Evolutionary conservation across 331 rosid genomes (phyloP).

Genomic region (Pyracantha coccinea): DNA sequence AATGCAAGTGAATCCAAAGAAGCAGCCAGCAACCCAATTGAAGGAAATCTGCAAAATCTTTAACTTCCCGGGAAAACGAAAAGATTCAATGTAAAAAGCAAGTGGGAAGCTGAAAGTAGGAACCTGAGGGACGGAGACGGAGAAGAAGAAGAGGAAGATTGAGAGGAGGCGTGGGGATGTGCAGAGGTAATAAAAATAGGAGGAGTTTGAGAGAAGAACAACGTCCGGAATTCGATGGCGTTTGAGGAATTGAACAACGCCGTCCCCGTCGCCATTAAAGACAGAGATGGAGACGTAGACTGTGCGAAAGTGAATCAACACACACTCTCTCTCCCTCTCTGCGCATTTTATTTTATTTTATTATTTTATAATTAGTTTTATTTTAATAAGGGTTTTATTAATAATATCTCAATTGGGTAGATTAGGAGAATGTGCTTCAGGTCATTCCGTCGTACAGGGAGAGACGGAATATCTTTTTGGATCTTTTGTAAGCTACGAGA

Average conservation of each 20-base stretch:
- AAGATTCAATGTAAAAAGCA: not conserved
- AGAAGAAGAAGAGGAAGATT: not conserved
- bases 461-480: not conserved
- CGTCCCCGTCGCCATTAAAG: conserved; percentile 16
- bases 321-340: not conserved
- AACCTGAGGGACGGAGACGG: conserved; percentile 9
- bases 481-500: not conserved
- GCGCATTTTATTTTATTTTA: not conserved
- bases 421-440: not conserved
- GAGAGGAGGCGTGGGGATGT: not conserved
- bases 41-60: no score
- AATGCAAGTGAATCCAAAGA: not conserved
- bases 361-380: not conserved
- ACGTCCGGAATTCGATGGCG: conserved; percentile 7
- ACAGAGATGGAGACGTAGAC: conserved; percentile 18
- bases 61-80: conserved; percentile 6
- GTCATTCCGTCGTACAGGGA: not conserved
- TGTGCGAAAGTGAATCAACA: not conserved
- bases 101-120: not conserved
- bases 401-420: not conserved
- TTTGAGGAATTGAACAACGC: conserved; percentile 9
- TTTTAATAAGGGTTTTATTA: not conserved
- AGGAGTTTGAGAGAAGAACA: not conserved
- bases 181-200: not conserved
- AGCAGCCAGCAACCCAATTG: not conserved